Percentiles rank a stretch among this genome's conserved stretches.
These are phyloP conservation scores for Dentipellis fragilis DNA, from an alignment of 768 basidiomycete genomes.

Conservation along the genomic window DNA sequence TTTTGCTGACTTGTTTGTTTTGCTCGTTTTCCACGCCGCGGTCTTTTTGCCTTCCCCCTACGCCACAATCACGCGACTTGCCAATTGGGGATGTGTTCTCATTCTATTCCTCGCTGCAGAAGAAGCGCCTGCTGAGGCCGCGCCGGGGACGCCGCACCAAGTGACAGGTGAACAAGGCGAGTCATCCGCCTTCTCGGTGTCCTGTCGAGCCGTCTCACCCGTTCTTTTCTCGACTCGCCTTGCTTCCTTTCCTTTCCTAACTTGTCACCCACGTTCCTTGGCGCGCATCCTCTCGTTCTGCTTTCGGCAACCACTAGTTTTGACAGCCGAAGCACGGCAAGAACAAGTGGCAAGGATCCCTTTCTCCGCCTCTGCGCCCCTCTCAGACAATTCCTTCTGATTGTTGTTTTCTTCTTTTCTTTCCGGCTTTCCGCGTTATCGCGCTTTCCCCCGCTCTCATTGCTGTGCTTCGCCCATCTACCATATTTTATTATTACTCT, in stretches of 20 bases:
- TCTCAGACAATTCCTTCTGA: constrained; percentile 12
- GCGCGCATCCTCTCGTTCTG: neutral
- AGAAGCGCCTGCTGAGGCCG: neutral
- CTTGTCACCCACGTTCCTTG: neutral
- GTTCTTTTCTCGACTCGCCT: neutral
- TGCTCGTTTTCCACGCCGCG: constrained; percentile 16
- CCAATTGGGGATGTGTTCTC: neutral
- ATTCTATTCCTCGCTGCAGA: neutral
- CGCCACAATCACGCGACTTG: neutral
- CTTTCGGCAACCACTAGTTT: constrained; percentile 1
- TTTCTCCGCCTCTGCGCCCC: constrained; percentile 7
- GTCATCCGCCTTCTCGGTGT: neutral
- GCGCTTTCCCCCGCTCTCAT: neutral
- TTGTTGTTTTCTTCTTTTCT: constrained; percentile 6
- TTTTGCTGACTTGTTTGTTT: constrained; percentile 9
- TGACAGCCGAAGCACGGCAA: constrained; percentile 9
- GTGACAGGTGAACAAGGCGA: constrained; percentile 3
- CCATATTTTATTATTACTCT: neutral
- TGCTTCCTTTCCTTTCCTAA: neutral
- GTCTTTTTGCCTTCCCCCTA: neutral
- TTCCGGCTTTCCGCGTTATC: neutral
- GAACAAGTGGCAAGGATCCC: constrained; percentile 12
- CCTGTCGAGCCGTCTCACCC: neutral
- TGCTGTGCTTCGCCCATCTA: neutral
- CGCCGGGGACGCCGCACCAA: neutral